Base-by-base conservation (phyloP, 257 asterid genomes). In the Solanum dulcamara region DNA sequence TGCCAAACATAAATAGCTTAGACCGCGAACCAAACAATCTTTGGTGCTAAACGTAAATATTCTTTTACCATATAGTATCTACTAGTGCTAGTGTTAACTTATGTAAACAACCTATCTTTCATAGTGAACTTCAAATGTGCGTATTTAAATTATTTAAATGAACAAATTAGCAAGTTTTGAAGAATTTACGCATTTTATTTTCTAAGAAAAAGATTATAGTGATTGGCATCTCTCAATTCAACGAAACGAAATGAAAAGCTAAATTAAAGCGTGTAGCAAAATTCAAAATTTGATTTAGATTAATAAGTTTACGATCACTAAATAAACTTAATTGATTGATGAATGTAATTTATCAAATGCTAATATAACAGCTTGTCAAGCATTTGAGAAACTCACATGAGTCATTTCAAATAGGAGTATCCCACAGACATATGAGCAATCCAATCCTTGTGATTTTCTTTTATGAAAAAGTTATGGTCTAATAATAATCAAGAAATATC, bases 371-470 rank as follows among this genome's bases (percentile, higher is more conserved):
- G 3, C 4, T 60, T 24, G 9, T 24, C 8, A 12, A 24, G 0
- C 1, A 24, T 60, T 24, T 24, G 35, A 2, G 18, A 60, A 60
- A 11, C 8, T 24, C 17, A 60, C 9, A 24, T 1, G 0, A 60
- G 24, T 2, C 2, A 60, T 24, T 60, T 60, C 1, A 24, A 24
- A 2, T 5, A 24, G 10, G 1, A 24, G 11, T 60, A 24, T 10
- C 2, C 15, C 0, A 7, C 0, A 0, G 0, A n/a, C 1, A 22
- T 15, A 10, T 14, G 2, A 57, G 1, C 30, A 10, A n/a, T n/a
- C 10, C 7, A n/a, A 10, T 2, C 1, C 0, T 0, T n/a, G 0
- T 57, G 15, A 22, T 10, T 57, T n/a, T 4, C 0, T 10, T 57
- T 9, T 10, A 4, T n/a, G 32, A n/a, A n/a, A 3, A 57, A 57